These are phyloP conservation scores for Aspergillus mulundensis DNA, from an alignment of 495 filamentous ascomycete genomes.

Conservation along the genomic window DNA sequence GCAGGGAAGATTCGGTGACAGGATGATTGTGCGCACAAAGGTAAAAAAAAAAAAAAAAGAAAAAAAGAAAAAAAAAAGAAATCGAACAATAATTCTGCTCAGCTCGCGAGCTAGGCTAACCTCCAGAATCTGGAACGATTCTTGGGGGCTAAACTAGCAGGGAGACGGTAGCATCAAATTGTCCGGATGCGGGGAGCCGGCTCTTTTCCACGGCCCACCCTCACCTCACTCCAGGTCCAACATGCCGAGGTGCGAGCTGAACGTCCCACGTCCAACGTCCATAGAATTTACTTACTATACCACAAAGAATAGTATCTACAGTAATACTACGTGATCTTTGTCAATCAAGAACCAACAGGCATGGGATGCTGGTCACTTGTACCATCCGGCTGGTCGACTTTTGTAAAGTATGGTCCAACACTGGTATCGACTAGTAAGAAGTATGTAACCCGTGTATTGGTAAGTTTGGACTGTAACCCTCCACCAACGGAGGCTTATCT, in stretches of 20 bases:
- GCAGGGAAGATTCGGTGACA: not conserved
- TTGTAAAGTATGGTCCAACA: not conserved
- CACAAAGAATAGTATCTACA: too few species aligned
- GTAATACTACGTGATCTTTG: too few species aligned
- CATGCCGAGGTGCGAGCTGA: too few species aligned
- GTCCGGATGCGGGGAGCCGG: conserved; percentile 25
- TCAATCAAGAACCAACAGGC: too few species aligned
- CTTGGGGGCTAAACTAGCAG: conserved; percentile 5
- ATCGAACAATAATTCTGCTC: not conserved
- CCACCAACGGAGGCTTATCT: not conserved
- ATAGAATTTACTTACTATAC: too few species aligned
- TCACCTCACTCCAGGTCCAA: too few species aligned
- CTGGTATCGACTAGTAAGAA: not conserved
- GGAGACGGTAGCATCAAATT: conserved; percentile 22
- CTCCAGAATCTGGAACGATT: not conserved
- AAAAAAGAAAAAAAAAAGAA: not conserved
- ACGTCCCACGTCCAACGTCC: too few species aligned
- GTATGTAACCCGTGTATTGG: not conserved
- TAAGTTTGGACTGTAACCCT: not conserved
- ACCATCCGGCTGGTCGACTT: too few species aligned
- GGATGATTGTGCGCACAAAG: not conserved
- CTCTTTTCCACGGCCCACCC: not conserved
- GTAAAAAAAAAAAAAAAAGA: too few species aligned
- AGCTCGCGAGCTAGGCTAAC: not conserved
- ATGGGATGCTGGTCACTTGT: too few species aligned